Base-by-base conservation (phyloP, 768 basidiomycete species). In the Collybia nuda region DNA sequence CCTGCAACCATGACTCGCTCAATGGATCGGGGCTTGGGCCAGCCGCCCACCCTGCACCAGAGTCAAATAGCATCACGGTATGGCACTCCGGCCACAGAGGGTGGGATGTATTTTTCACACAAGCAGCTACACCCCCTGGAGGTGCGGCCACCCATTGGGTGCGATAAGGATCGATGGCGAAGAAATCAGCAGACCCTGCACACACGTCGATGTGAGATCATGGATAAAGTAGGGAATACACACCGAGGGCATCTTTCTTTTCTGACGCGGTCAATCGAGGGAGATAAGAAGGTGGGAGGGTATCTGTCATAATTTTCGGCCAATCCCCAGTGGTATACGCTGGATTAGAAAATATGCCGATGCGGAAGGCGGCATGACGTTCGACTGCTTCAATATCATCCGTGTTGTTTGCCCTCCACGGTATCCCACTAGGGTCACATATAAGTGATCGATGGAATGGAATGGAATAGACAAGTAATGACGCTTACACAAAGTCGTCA, bases 21-120 rank as follows among this genome's bases (percentile, higher is more conserved):
- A 70, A 55, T 1, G 76, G 74, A 60, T 78, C 77, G 0, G 77
- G 70, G 39, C 68, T 70, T 1, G 72, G 65, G 0, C 78, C 80
- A 14, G 70, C 67, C 5, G 78, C 74, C 76, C 78, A 80, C 21
- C 76, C 74, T 8, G 69, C 70, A 36, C 70, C 70, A 5, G 72
- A 69, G 50, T 78, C 74, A 54, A 69, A 75, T 49, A 71, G 46
- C 26, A 73, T 67, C 9, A 62, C 56, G 9, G 61, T 65, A 48
- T 78, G 68, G 51, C 80, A 80, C 35, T 67, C 71, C 2, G 79
- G 80, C 79, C 80, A 82, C n/a, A 74, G 55, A 3, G 77, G 76
- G 57, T 80, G 70, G 0, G 72, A 67, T 19, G 62, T 62, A 48
- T 79, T 73, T 5, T 63, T 56, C 6, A 73, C 57, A 56, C 79